Conservation (phyloP, 202 grass and related monocot genomes). For the Cymbopogon flexuosus region DNA sequence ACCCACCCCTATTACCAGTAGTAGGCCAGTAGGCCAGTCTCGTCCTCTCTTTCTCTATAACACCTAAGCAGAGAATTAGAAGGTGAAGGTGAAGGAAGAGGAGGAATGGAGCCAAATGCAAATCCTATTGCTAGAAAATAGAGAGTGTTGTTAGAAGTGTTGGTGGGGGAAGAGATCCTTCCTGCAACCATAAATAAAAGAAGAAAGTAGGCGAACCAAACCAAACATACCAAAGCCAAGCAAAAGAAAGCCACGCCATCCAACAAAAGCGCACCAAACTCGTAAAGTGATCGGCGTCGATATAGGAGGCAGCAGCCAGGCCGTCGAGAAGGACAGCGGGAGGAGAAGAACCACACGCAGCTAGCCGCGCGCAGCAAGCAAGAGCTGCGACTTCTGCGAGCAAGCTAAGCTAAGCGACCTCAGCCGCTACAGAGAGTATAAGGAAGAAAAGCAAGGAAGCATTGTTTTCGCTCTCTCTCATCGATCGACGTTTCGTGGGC, state of each 20-base stretch:
- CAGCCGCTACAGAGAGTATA: neutral
- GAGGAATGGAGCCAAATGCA: neutral
- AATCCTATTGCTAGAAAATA: neutral
- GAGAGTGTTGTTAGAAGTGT: slow-evolving; percentile 5
- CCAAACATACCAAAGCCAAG: slow-evolving; percentile 59
- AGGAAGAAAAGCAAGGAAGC: neutral
- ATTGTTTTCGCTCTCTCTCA: neutral
- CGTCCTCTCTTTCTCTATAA: neutral
- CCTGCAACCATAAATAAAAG: slow-evolving; percentile 53
- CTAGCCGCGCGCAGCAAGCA: neutral
- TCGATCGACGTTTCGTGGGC: neutral
- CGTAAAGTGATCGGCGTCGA: slow-evolving; percentile 27
- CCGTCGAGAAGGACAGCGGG: slow-evolving; percentile 37
- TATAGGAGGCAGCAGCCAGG: slow-evolving; percentile 33
- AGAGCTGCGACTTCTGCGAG: neutral
- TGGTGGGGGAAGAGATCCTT: slow-evolving; percentile 38
- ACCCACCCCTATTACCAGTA: neutral
- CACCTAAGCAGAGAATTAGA: neutral
- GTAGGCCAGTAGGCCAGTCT: neutral
- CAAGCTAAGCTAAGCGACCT: slow-evolving; percentile 24
- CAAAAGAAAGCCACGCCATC: slow-evolving; percentile 32
- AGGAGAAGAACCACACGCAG: neutral
- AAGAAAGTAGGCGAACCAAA: slow-evolving; percentile 58
- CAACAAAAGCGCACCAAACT: slow-evolving; percentile 47
- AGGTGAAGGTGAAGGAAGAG: neutral